Base-by-base conservation (phyloP, 129 eudicot genomes). In the Flaveria linearis region DNA sequence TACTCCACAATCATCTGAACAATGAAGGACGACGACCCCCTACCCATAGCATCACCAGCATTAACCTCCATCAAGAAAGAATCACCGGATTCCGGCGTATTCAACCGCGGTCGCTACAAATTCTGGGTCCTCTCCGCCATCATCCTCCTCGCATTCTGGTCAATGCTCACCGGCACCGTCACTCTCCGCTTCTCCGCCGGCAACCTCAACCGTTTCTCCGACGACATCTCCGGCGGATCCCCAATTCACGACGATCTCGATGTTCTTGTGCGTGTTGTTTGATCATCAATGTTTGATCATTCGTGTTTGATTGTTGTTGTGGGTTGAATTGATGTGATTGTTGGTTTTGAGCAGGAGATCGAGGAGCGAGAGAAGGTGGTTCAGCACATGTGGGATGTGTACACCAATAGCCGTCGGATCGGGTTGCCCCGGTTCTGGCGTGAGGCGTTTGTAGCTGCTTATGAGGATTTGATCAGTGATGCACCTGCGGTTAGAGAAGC, bases 371-470 rank as follows among this genome's bases (percentile, higher is more conserved):
- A 92, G 84, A 92, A 88, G 73, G 57, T 88, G 50, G 96, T 92
- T 85, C 79, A 86, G 78, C 88, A 92, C 30, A 87, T 90, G 94
- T 90, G 98, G 98, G 96, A 90, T 84, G 94, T 88, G 68, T 90
- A 92, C 67, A 83, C 84, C 4, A 90, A 86, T 66, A 80, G 86
- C 61, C 76, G 68, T 9, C 80, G 92, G 81, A 77, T 90, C 78
- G 75, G 84, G 46, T 73, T 90, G 76, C 85, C 87, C 22, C 72
- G 83, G 20, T 92, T 92, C 69, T 92, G 94, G 98, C 88, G 80
- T 75, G 87, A 88, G 65, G 98, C 98, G 7, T 92, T 92, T 74
- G 94, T 81, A 60, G 96, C 96, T 23, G 98, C 94, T 1, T 92
- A 90, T 22, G 96, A 92, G 85, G 96, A 90, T 53, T 75, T 92